Percentiles rank a stretch among this genome's conserved stretches.
Evolutionary conservation across 2,329 filamentous ascomycete genomes (phyloP).

Genomic region (Monosporascus ibericus): DNA sequence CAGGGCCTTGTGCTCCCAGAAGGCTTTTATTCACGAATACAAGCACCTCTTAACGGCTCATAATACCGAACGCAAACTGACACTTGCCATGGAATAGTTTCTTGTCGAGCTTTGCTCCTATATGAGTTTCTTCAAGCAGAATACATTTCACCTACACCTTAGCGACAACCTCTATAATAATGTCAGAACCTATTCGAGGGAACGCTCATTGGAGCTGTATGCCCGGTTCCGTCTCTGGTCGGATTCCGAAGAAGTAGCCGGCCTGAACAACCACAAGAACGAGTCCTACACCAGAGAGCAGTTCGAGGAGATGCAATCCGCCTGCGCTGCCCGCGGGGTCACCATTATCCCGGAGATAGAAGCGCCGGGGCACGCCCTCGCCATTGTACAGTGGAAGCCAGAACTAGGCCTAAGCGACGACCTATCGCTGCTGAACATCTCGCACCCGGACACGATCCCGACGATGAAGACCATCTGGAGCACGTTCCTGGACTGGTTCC

Average conservation of each 20-base stretch:
- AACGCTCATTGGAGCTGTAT: conserved; percentile 43
- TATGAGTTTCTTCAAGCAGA: conserved; percentile 56
- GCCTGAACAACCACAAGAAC: conserved; percentile 44
- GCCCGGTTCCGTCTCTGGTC: conserved; percentile 50
- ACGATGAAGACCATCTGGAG: conserved; percentile 47
- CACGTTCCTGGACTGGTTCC: conserved; percentile 50
- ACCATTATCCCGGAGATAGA: conserved; percentile 56
- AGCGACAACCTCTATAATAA: conserved; percentile 51
- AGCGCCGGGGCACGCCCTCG: conserved; percentile 50
- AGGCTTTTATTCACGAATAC: not conserved
- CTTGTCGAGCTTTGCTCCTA: conserved; percentile 53
- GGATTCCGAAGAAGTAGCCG: conserved; percentile 37
- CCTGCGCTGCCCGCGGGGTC: conserved; percentile 48
- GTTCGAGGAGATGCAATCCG: conserved; percentile 45
- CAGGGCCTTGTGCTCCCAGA: not conserved
- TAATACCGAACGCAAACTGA: not conserved
- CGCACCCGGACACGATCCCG: conserved; percentile 47
- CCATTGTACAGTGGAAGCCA: conserved; percentile 54
- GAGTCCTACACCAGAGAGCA: conserved; percentile 47
- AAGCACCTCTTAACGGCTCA: no score
- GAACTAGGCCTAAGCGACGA: conserved; percentile 42
- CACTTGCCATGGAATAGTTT: conserved; percentile 27
- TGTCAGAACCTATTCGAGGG: conserved; percentile 38
- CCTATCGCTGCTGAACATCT: conserved; percentile 48
- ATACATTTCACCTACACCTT: conserved; percentile 51